Base-by-base conservation (phyloP, 1,284 basidiomycete genomes). In the Xerocomus cyaneibrunnescens region DNA sequence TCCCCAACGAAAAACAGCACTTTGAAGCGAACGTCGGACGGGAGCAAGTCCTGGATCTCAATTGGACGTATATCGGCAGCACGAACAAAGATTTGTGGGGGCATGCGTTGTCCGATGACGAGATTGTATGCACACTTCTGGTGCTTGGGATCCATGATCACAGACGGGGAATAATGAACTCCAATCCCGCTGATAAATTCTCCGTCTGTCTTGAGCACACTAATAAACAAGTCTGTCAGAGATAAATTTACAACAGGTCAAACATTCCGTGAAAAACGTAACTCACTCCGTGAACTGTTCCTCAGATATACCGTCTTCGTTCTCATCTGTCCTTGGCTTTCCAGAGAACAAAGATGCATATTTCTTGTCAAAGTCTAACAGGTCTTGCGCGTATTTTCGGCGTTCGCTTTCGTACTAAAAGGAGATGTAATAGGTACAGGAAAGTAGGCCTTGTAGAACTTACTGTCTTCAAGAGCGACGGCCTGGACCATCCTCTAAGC, bases 391-490 rank as follows among this genome's bases (percentile, higher is more conserved):
- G 7, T 21, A 35, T 9, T 43, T 43, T 28, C 39, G 34, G 7
- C 47, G 47, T 17, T 48, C 47, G 3, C 22, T 22, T 42, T 89
- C 84, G 62, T 90, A 90, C 81, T 89, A 12, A 19, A 40, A 25
- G 48, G 23, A 5, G 41, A 25, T 28, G 19, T n/a, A 28, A 40
- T 5, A 21, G 17, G 12, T 13, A 39, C 34, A n/a, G 10, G 32
- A 42, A 13, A 16, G 0, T n/a, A n/a, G 5, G 7, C 21, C 22
- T 37, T 12, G 34, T 3, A 17, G 31, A 16, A 65, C 81, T 35
- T 65, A 87, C 87, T 7, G 92, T 92, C 60, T 83, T 76, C 19
- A 94, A 71, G 14, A 94, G 69, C 0, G 79, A 80, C 3, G 77
- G 72, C 35, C 79, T 73, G 2, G 88, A 85, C 76, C 81, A 84